These are phyloP conservation scores for Boletellus ananas DNA, from an alignment of 768 basidiomycete species.

Conservation along the genomic window DNA sequence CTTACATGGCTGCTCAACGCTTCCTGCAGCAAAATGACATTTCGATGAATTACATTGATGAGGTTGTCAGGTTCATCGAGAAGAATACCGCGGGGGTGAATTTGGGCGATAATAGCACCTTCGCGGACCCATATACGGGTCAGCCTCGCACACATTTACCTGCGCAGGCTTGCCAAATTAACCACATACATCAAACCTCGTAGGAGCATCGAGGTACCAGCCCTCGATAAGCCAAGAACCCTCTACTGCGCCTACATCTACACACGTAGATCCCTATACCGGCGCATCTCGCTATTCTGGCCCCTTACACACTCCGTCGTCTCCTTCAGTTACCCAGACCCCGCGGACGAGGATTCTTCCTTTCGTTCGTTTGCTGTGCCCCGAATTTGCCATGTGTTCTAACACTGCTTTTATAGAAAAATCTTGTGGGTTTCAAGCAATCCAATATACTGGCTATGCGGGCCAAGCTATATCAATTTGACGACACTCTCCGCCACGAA, in stretches of 20 bases:
- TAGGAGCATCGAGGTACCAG: constrained; percentile 65
- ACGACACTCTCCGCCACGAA: constrained; percentile 62
- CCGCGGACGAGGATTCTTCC: constrained; percentile 44
- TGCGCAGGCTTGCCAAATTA: background rate
- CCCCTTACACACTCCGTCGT: constrained; percentile 33
- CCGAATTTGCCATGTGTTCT: background rate
- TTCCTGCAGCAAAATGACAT: constrained; percentile 85
- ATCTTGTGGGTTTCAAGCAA: constrained; percentile 77
- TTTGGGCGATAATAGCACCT: constrained; percentile 58
- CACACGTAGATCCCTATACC: constrained; percentile 67
- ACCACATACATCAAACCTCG: background rate
- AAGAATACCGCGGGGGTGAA: constrained; percentile 81
- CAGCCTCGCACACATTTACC: constrained; percentile 5
- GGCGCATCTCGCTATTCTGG: constrained; percentile 62
- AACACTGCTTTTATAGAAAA: constrained; percentile 40
- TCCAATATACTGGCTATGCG: constrained; percentile 77
- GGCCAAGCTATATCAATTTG: constrained; percentile 71
- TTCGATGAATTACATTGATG: constrained; percentile 76
- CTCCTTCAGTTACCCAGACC: constrained; percentile 30
- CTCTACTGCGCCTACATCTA: constrained; percentile 31
- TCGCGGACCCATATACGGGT: constrained; percentile 91
- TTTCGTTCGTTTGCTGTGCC: constrained; percentile 37
- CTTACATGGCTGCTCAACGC: constrained; percentile 82
- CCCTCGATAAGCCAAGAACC: constrained; percentile 35
- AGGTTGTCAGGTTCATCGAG: constrained; percentile 92